Evolutionary conservation across 257 asterid genomes (phyloP), one percentile per base, ranked within the genome.

Genomic region (Nicotiana sylvestris): DNA sequence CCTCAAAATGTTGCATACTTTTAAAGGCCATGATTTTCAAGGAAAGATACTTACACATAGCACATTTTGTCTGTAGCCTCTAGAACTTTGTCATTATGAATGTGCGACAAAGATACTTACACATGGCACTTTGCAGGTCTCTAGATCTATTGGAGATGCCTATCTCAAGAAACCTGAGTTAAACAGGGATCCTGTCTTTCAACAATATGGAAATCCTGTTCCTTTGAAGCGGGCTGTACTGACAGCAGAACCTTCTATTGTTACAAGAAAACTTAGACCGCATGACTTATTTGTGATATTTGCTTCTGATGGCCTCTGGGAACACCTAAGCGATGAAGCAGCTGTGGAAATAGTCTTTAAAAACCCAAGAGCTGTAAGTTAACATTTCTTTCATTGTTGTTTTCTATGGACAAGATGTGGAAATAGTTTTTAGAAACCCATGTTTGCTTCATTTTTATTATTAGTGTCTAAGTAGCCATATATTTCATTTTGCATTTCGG

Each of bases 271-370:
- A 74, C 70, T 86, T n/a, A 66, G 53, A 66, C 67, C 66, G 10
- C 81, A 83, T 5, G 88, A 86, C 80, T 78, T 72, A 67, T 86
- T 86, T 77, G 33, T 86, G 61, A 86, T 86, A 86, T 86, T 86
- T 74, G 88, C 88, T 8, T 83, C 88, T 15, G 88, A 86, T 55
- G 88, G 88, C 51, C 86, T 86, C 25, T 86, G 88, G 88, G 88
- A 86, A 65, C 86, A 86, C 39, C 82, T 86, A 32, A 83, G 72
- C 53, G 84, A 86, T 67, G 85, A 86, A 55, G 86, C 53, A 67
- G 88, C 88, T 11, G 88, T 86, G 66, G 81, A 86, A 25, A 37
- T 83, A 29, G 88, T 86, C 76, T 65, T 76, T 56, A 81, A 62
- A 39, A 64, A 58, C 67, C 86, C 84, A 30, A 81, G 86, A 80